These are phyloP conservation scores for Geoglossum cookeanum DNA, from an alignment of 2,329 filamentous ascomycete species.

Conservation along the genomic window DNA sequence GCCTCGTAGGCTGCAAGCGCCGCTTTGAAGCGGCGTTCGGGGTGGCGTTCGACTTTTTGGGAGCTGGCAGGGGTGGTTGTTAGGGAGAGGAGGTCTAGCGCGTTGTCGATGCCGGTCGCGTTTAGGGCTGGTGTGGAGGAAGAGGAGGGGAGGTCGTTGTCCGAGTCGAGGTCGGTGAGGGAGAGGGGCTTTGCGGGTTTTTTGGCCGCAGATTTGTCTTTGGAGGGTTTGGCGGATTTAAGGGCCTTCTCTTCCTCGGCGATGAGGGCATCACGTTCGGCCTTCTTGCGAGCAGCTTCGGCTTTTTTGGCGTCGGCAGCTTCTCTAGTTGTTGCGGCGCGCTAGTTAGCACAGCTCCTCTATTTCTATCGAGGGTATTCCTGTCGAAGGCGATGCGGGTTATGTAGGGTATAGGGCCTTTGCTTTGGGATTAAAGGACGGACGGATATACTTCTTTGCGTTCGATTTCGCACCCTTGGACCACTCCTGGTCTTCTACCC, in stretches of 20 bases:
- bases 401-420: neutral
- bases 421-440: neutral
- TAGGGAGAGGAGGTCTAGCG: conserved; percentile 67
- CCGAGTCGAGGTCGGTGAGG: conserved; percentile 54
- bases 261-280: conserved; percentile 67
- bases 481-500: conserved; percentile 61
- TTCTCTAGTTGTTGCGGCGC: conserved; percentile 35
- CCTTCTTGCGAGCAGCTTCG: conserved; percentile 72
- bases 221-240: conserved; percentile 38
- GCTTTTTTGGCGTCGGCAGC: conserved; percentile 69
- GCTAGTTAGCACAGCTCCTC: no score
- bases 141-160: conserved; percentile 33
- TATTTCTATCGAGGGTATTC: no score
- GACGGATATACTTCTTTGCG: conserved; percentile 56
- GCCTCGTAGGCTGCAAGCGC: conserved; percentile 73
- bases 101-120: conserved; percentile 81
- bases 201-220: conserved; percentile 29
- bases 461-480: conserved; percentile 65
- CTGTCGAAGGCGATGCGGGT: no score
- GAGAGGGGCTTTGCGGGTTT: conserved; percentile 46
- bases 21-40: conserved; percentile 71
- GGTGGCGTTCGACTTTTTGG: conserved; percentile 68
- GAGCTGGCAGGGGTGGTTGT: conserved; percentile 31
- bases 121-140: conserved; percentile 40
- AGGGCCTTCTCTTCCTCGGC: conserved; percentile 61